A percentile compares a stretch with the other conserved stretches of the same genome.
These are phyloP conservation scores for Marsdenia floribunda DNA, from an alignment of 257 asterid genomes.

Conservation along the genomic window DNA sequence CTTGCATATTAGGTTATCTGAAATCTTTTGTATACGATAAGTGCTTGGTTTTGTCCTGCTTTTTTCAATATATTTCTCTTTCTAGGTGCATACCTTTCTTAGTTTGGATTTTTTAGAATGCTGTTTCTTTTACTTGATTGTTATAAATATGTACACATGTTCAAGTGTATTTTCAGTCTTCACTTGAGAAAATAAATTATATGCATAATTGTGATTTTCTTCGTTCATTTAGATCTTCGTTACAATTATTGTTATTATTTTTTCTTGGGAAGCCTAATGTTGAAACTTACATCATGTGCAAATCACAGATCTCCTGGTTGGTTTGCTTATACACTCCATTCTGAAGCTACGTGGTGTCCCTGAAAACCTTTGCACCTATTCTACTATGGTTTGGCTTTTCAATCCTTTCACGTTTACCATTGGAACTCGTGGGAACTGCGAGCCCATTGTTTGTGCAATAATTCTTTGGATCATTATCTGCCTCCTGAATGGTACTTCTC, in stretches of 20 bases:
- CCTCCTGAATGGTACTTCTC: conserved; percentile 69
- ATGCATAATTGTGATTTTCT: not conserved
- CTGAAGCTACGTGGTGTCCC: conserved; percentile 77
- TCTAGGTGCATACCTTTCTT: not conserved
- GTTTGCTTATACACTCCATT: conserved; percentile 62
- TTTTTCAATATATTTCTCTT: not conserved
- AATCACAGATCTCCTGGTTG: conserved; percentile 78
- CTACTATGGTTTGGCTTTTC: conserved; percentile 83
- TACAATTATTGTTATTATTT: not conserved
- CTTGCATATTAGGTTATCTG: not conserved
- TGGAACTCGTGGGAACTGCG: conserved; percentile 98
- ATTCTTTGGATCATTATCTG: conserved; percentile 77
- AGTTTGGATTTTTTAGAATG: not conserved
- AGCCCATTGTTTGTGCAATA: conserved; percentile 81
- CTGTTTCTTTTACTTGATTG: not conserved
- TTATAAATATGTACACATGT: not conserved
- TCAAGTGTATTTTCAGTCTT: not conserved
- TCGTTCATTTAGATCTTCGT: not conserved
- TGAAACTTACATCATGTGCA: conserved; percentile 19
- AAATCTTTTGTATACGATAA: not conserved
- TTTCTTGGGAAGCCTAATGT: conserved; percentile 3
- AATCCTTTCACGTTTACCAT: conserved; percentile 95
- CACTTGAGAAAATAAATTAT: not conserved
- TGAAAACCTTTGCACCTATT: conserved; percentile 51
- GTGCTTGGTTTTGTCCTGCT: not conserved